Base-by-base conservation (phyloP, 352 stramenopile genomes). In the Phytophthora hybrid region DNA sequence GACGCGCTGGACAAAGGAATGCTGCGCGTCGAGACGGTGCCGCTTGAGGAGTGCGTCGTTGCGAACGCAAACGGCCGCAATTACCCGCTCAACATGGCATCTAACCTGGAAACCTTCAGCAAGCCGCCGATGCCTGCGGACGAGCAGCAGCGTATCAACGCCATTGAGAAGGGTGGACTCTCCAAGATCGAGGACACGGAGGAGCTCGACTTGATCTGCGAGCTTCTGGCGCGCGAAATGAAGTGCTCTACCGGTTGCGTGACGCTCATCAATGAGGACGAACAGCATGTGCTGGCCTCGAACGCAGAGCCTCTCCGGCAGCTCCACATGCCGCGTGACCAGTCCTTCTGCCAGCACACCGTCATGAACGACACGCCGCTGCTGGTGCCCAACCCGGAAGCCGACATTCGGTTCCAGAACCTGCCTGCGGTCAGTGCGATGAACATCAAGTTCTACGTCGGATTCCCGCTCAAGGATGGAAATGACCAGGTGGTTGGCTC, bases 401-500 rank as follows among this genome's bases (percentile, higher is more conserved):
- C 85, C 0, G 87, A 94, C 71, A 82, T 93, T 61, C 87, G 87
- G n/a, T 94, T 94, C 54, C 74, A 79, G 31, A 76, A 83, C 59
- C 71, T 85, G 41, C 66, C 62, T 13, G 71, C 77, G 1, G 73
- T 80, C 8, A 10, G 61, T 71, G 69, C 64, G 37, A 37, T 67
- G 63, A 59, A 80, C 44, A 46, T 91, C 44, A 71, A 74, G 37
- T 77, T 90, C 19, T 86, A 92, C 59, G 66, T 73, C 19, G 82
- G 79, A 3, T 76, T 88, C n/a, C 74, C 76, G 6, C 71, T 83
- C 5, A 84, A 87, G 8, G 73, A 80, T 14, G 65, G 68, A 3
- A 79, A 90, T 61, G 65, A 88, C 64, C 64, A 74, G 59, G 67
- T 88, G 23, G 85, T 94, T 49, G 87, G 85, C 4, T 84, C 82